Evolutionary conservation across 371 early-diverging fungal species (phyloP), one percentile per base, ranked within the genome.

Genomic region (Mortierella sp.): DNA sequence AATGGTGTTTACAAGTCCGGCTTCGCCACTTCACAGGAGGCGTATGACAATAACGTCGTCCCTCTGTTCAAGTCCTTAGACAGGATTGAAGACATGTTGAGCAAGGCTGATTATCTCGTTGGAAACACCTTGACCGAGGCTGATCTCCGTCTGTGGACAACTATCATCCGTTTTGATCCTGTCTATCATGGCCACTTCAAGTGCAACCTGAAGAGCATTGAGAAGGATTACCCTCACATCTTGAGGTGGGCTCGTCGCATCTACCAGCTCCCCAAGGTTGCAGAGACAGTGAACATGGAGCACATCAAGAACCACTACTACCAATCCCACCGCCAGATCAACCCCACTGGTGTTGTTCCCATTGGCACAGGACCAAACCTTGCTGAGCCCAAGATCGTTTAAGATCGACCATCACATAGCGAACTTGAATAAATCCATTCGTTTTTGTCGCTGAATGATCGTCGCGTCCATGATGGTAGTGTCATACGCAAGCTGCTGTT

Each of bases 291-390:
- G 44, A 88, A 95, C 80, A 91, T 96, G 93, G 87, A 90, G 39
- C 97, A 98, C 72, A 98, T 98, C 88, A 96, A 96, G 83, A 68
- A 82, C 5, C 97, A 97, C 71, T 98, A 97, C 71, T 96, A 94
- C 82, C 86, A 88, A 87, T 90, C 91, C 34, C 97, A 96, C 71
- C 60, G 71, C 39, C 91, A 95, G 79, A 96, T 97, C 81, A 98
- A 98, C 79, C 97, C 97, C 1, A 88, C 83, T 48, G 88, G 89
- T 60, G 81, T 98, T 24, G 93, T 96, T n/a, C 95, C 96, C n/a
- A 78, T 89, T 13, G 85, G 88, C 70, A 90, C 87, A 49, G 97
- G 97, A 0, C 95, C 96, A 25, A 90, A 88, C 65, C 81, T 91
- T 63, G 71, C 80, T 13, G 60, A 65, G 53, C 80, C 80, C 17